These are phyloP conservation scores for Dothistroma pini DNA, from an alignment of 2,329 filamentous ascomycete species.

Conservation along the genomic window DNA sequence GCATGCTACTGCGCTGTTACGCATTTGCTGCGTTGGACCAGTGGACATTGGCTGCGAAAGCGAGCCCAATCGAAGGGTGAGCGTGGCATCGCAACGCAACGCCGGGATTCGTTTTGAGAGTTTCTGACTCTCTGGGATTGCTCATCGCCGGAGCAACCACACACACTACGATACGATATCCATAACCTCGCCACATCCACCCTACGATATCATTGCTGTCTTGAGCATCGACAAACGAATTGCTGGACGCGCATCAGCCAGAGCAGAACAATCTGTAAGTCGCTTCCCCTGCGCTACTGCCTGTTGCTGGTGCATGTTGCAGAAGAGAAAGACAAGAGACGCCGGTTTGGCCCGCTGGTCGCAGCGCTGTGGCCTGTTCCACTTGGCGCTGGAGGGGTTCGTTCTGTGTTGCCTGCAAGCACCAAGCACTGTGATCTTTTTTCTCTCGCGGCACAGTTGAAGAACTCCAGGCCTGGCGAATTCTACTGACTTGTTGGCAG, in stretches of 20 bases:
- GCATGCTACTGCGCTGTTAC: neutral
- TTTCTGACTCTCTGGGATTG: constrained; percentile 1
- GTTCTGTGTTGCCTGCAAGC: neutral
- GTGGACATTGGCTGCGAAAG: constrained; percentile 4
- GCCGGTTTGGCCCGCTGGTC: constrained; percentile 5
- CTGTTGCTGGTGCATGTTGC: neutral
- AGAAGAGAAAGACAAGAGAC: neutral
- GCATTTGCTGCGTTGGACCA: constrained; percentile 5
- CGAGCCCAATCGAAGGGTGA: constrained; percentile 4
- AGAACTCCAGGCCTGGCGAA: neutral
- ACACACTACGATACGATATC: neutral
- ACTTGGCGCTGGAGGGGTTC: neutral
- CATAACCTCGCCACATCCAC: neutral
- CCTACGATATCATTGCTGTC: neutral
- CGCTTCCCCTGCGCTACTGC: neutral
- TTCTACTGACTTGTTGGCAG: neutral
- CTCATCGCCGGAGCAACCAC: constrained; percentile 3
- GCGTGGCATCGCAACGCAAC: neutral
- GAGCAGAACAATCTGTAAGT: neutral
- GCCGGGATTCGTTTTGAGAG: neutral
- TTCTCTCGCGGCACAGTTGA: neutral
- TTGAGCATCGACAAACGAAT: neutral
- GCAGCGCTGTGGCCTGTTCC: neutral
- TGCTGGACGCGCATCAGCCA: neutral
- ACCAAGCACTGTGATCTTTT: neutral